These are phyloP conservation scores for Serendipita sp. DNA, from an alignment of 768 basidiomycete genomes.

Conservation along the genomic window DNA sequence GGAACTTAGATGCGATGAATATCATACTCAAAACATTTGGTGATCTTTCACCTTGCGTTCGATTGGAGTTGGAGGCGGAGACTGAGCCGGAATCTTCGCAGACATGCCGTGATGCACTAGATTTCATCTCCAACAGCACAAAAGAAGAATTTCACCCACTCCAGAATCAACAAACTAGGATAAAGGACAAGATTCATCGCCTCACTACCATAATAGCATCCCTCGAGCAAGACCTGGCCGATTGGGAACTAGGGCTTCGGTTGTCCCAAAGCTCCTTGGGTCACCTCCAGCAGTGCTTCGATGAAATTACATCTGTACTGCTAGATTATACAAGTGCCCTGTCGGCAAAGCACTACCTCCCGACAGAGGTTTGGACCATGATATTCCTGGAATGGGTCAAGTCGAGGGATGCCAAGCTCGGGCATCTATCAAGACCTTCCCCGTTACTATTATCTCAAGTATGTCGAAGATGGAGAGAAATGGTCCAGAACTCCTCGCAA, in stretches of 20 bases:
- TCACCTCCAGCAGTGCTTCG: not conserved
- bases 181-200: not conserved
- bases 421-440: not conserved
- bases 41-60: not conserved
- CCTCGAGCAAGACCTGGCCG: not conserved
- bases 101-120: not conserved
- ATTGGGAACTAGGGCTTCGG: not conserved
- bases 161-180: not conserved
- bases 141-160: not conserved
- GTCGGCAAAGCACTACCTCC: not conserved
- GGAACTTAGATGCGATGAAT: not conserved
- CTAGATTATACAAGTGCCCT: not conserved
- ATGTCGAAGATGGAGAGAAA: not conserved
- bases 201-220: not conserved
- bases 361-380: not conserved
- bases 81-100: not conserved
- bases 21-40: not conserved
- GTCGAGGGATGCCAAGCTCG: not conserved
- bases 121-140: not conserved
- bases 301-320: not conserved
- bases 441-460: not conserved
- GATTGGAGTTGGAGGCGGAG: not conserved
- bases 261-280: not conserved
- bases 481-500: not conserved
- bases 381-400: not conserved